Evolutionary conservation across 2,329 filamentous ascomycete genomes (phyloP).

Genomic region (Cladosporium oxysporum): DNA sequence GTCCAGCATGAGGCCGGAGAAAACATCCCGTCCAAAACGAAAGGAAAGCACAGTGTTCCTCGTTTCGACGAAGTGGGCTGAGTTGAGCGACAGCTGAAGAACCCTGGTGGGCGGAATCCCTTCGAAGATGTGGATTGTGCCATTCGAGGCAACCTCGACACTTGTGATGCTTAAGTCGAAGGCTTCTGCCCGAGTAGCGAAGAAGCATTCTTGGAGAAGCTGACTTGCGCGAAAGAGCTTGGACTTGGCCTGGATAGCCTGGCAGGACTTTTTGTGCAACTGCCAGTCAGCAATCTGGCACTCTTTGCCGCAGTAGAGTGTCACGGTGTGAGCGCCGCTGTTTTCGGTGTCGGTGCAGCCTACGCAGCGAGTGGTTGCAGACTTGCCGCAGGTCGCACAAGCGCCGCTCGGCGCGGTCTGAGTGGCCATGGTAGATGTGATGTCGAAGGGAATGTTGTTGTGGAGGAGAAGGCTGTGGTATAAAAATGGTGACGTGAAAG

Average conservation of each 20-base stretch:
- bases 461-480: not conserved
- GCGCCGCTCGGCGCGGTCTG: not conserved
- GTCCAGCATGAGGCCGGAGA: not conserved
- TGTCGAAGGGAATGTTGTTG: not conserved
- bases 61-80: not conserved
- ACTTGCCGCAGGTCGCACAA: constrained; percentile 4
- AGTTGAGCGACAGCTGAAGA: too few relatives aligned
- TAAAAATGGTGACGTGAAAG: not conserved
- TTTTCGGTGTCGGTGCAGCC: not conserved
- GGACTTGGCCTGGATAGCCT: constrained; percentile 7
- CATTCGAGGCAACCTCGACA: constrained; percentile 9
- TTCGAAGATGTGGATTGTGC: not conserved
- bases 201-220: constrained; percentile 25
- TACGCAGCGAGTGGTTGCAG: constrained; percentile 1
- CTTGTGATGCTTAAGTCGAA: constrained; percentile 16
- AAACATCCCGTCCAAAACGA: not conserved
- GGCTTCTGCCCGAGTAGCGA: constrained; percentile 17
- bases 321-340: not conserved
- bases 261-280: constrained; percentile 19
- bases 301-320: constrained; percentile 22
- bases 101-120: not conserved
- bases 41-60: not conserved
- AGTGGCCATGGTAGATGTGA: not conserved
- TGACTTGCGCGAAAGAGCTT: constrained; percentile 26
- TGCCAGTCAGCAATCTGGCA: constrained; percentile 22